Conservation (phyloP, 129 eudicot genomes). For the Escallonia herrerae region DNA sequence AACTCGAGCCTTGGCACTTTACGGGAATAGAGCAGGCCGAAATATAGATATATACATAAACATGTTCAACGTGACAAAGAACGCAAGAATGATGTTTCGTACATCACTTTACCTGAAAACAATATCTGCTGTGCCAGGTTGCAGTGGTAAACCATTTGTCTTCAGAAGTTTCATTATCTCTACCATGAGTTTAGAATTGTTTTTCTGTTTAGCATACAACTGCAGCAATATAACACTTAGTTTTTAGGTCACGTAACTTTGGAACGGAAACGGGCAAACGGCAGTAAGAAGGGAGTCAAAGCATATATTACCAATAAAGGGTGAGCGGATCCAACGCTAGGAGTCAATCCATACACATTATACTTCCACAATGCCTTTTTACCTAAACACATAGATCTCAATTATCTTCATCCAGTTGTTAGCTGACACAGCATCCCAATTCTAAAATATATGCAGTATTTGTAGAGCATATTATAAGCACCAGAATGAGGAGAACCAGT, state of each 20-base stretch:
- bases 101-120: constrained; percentile 51
- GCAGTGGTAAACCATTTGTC: constrained; percentile 67
- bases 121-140: constrained; percentile 89
- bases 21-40: no score
- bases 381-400: constrained; percentile 32
- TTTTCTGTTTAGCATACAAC: constrained; percentile 65
- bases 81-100: not conserved
- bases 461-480: not conserved
- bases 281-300: not conserved
- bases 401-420: not conserved
- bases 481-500: not conserved
- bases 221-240: constrained; percentile 23
- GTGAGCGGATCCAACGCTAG: constrained; percentile 77
- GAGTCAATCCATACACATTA: constrained; percentile 70
- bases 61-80: not conserved
- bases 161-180: constrained; percentile 69
- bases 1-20: not conserved
- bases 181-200: constrained; percentile 65
- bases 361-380: constrained; percentile 71
- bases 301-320: constrained; percentile 45
- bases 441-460: not conserved
- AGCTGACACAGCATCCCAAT: not conserved
- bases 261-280: not conserved
- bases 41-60: no score
- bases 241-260: not conserved